A percentile compares a stretch with the other conserved stretches of the same genome.
Conservation (phyloP, 768 basidiomycete genomes). For the Serendipita sp. region DNA sequence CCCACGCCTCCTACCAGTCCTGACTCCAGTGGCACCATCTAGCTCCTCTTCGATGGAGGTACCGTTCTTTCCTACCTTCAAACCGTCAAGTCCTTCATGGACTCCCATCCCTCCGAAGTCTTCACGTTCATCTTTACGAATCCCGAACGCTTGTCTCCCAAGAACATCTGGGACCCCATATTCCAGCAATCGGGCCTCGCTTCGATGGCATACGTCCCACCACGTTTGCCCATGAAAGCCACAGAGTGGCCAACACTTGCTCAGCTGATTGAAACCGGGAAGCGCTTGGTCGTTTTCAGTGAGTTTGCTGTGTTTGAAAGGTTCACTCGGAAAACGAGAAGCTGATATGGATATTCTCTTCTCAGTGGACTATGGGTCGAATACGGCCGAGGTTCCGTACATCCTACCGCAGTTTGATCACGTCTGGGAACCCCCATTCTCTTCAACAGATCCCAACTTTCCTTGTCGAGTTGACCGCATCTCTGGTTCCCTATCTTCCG, state of each 20-base stretch:
- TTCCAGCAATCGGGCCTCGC: constrained; percentile 35
- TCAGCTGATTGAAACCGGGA: constrained; percentile 42
- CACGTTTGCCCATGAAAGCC: constrained; percentile 27
- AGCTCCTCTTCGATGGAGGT: constrained; percentile 39
- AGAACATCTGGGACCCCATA: constrained; percentile 34
- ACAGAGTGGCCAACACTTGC: constrained; percentile 50
- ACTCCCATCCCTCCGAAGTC: constrained; percentile 49
- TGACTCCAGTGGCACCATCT: neutral
- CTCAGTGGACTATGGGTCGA: neutral
- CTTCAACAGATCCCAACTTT: constrained; percentile 32
- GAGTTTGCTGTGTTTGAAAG: constrained; percentile 20
- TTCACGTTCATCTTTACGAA: constrained; percentile 54
- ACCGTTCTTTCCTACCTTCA: constrained; percentile 30
- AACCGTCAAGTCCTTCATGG: constrained; percentile 39
- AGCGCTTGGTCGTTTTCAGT: constrained; percentile 46
- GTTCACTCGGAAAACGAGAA: neutral
- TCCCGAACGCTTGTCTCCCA: constrained; percentile 37
- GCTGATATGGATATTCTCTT: neutral
- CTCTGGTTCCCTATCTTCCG: constrained; percentile 29
- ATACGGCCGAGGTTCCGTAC: constrained; percentile 24
- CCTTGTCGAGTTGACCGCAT: constrained; percentile 40
- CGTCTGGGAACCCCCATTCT: constrained; percentile 47
- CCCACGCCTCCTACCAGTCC: neutral
- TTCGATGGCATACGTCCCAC: constrained; percentile 34
- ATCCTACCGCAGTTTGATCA: constrained; percentile 40